Evolutionary conservation across 257 asterid species (phyloP), one percentile per base, ranked within the genome.

Genomic region (Knoxia roxburghii): DNA sequence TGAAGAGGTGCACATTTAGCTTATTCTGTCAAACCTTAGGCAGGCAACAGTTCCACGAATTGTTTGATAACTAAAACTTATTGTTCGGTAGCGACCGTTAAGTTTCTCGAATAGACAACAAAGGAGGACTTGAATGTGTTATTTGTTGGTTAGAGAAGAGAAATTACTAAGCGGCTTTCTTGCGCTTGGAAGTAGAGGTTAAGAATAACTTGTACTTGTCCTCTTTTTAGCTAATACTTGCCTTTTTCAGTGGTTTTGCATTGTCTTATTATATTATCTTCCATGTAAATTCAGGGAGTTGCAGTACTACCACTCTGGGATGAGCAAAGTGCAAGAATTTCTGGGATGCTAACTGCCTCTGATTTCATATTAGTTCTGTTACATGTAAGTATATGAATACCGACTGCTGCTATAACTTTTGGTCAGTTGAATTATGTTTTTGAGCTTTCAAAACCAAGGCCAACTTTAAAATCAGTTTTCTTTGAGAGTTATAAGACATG

Each of bases 301-400:
- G 73, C 78, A 1, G 78, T 77, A 59, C 68, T 82, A 75, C 90
- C 95, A 69, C 78, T 87, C 59, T 79, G 88, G 92, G 82, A 85
- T 74, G 87, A 76, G 51, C 66, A 69, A 30, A 67, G 48, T 39
- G 51, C 76, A 35, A 77, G 72, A 75, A 80, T 85, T 55, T 68
- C 80, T 0, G 95, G 95, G 76, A 85, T 87, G 89, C 69, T 88
- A 59, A 85, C 95, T 61, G 86, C 92, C 64, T 82, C 90, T 20
- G 95, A 88, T 84, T 88, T 85, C 75, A 84, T 88, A 53, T 70
- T 77, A 75, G 82, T 84, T 67, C 70, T 88, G 75, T 82, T 84
- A 27, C 84, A 87, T 87, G 95, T 85, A 79, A 18, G 55, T 59
- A 29, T 27, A n/a, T 6, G 57, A 11, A 12, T 64, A 9, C 49